Base-by-base conservation (phyloP, 1,139 yeast species). In the Diutina scorzettiae region DNA sequence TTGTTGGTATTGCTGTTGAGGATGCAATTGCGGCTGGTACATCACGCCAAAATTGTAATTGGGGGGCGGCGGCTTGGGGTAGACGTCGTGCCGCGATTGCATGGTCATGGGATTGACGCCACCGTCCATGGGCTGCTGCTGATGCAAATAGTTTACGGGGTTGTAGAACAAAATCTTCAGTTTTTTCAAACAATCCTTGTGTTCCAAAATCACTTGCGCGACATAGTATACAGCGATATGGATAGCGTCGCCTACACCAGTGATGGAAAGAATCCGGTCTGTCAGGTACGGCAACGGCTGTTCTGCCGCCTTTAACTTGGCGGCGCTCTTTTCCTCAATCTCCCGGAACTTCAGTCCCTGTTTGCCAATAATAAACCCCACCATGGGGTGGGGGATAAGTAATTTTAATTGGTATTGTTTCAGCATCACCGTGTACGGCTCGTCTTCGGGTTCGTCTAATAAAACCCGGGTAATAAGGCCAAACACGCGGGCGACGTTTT, bases 181-280 rank as follows among this genome's bases (percentile, higher is more conserved):
- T 50, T 69, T 66, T 46, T 70, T 73, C 45, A 74, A 63, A 27
- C 65, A 61, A 43, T 73, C 77, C 47, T 72, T 71, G 54, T 76
- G 80, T 48, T 78, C 82, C 46, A 76, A 57, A 44, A 81, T 66
- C 6, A 82, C 80, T 55, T 78, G 80, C 2, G 83, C 76, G 44
- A 85, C 71, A 54, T 81, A 81, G 56, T 79, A 83, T 1, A 81
- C 68, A 6, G 96, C 96, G 50, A 84, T 82, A 54, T 84, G 94
- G 42, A 87, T 75, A 2, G 95, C 89, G 60, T 83, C 94, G 3
- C 89, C 87, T 9, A 82, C 93, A 4, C 96, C 96, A 12, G 72
- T 66, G 17, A 87, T 72, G 25, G 78, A 70, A 43, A 87, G 62
- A 5, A 83, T 68, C 46, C 95, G 70, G 56, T 87, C 96, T 14